A percentile compares a stretch with the other conserved stretches of the same genome.
Conservation (phyloP, 2,329 filamentous ascomycete genomes). For the Paecilomyces fulvus region DNA sequence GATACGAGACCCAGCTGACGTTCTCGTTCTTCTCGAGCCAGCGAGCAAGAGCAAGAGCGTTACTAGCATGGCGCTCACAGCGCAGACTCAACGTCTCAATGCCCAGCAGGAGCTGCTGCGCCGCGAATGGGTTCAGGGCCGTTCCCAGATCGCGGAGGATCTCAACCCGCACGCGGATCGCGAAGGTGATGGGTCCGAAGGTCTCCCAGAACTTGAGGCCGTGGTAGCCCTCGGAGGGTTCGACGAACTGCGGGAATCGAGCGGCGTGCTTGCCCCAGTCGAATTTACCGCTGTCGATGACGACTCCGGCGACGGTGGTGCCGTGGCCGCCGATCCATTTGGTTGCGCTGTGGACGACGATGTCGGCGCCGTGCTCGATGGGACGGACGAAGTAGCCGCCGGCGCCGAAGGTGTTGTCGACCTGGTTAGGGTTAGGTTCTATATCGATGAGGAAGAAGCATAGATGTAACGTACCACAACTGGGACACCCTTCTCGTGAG, state of each 20-base stretch:
- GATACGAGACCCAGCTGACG: conserved; percentile 91
- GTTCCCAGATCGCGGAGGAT: conserved; percentile 80
- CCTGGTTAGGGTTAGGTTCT: conserved; percentile 35
- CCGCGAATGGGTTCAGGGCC: conserved; percentile 78
- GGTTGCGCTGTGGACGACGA: conserved; percentile 87
- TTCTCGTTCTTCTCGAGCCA: conserved; percentile 78
- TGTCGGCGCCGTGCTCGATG: conserved; percentile 85
- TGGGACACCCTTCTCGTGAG: conserved; percentile 61
- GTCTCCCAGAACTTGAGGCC: conserved; percentile 89
- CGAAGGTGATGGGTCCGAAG: conserved; percentile 73
- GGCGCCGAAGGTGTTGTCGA: conserved; percentile 93
- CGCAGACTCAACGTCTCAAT: conserved; percentile 83
- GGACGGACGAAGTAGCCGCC: conserved; percentile 82
- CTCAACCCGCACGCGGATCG: conserved; percentile 80
- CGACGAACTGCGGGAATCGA: conserved; percentile 87
- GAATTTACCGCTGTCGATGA: conserved; percentile 85
- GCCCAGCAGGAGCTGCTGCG: conserved; percentile 84
- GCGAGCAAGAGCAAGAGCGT: conserved; percentile 68
- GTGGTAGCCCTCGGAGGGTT: conserved; percentile 82
- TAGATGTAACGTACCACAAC: conserved; percentile 42
- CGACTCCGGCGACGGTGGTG: conserved; percentile 78
- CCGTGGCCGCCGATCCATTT: conserved; percentile 98
- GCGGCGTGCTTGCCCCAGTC: conserved; percentile 79
- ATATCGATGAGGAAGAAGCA: background rate
- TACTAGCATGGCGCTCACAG: conserved; percentile 76